These are phyloP conservation scores for Bruguiera gymnorhiza DNA, from an alignment of 345 rosid species.

Conservation along the genomic window DNA sequence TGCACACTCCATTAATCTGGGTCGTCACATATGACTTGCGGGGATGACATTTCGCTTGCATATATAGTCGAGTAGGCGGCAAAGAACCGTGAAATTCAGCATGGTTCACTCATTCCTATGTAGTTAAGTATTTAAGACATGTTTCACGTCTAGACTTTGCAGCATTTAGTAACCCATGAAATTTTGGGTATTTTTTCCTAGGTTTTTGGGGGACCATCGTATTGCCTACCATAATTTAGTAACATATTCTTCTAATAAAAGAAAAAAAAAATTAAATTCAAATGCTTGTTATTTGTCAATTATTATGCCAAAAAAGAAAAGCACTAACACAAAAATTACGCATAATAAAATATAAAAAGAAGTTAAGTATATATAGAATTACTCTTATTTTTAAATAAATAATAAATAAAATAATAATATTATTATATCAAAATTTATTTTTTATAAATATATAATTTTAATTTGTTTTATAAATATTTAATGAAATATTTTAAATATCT, in stretches of 20 bases:
- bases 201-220: background rate
- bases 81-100: background rate
- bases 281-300: no score
- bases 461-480: no score
- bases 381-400: no score
- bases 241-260: background rate
- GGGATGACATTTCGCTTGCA: background rate
- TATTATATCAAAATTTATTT: no score
- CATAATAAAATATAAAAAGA: no score
- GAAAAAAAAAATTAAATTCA: background rate
- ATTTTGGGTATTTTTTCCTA: background rate
- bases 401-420: no score
- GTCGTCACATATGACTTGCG: background rate
- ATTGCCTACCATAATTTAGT: background rate
- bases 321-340: no score
- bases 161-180: background rate
- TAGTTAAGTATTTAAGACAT: background rate
- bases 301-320: no score
- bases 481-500: no score
- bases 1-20: background rate
- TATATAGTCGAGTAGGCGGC: background rate
- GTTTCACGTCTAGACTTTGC: background rate
- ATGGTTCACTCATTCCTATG: background rate
- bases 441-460: no score
- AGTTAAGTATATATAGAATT: no score